Conservation (phyloP, 371 early-diverging fungal species). For the Hamiltosporidium magnivora region DNA sequence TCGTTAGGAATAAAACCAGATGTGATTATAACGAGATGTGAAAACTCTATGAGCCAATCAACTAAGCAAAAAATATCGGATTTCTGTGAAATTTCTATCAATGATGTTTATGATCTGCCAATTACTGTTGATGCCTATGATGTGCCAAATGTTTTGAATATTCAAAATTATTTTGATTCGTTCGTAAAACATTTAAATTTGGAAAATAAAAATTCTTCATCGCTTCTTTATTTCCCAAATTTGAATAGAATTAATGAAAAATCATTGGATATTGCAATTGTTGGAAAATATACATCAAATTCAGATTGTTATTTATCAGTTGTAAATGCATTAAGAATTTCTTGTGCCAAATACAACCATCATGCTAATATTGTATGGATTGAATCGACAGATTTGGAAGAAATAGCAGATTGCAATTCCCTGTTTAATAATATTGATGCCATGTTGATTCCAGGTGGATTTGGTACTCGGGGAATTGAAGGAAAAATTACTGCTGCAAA, state of each 20-base stretch:
- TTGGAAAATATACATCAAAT: slow-evolving; percentile 83
- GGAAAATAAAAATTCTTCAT: background rate
- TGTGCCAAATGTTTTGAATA: slow-evolving; percentile 73
- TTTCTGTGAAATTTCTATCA: slow-evolving; percentile 83
- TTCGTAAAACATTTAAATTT: slow-evolving; percentile 64
- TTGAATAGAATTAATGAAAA: background rate
- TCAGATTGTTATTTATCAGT: slow-evolving; percentile 90
- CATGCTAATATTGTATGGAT: slow-evolving; percentile 70
- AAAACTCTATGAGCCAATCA: slow-evolving; percentile 64
- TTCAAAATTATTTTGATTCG: slow-evolving; percentile 66
- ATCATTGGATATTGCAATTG: slow-evolving; percentile 73
- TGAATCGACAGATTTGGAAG: slow-evolving; percentile 70
- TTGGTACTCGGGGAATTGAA: slow-evolving; percentile 85
- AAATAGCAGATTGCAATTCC: slow-evolving; percentile 61
- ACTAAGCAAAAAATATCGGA: slow-evolving; percentile 80
- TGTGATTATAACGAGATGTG: slow-evolving; percentile 81
- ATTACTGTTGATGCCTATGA: slow-evolving; percentile 85
- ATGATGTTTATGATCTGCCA: slow-evolving; percentile 76
- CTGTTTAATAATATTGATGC: slow-evolving; percentile 59
- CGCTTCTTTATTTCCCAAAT: background rate
- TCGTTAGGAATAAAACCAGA: slow-evolving; percentile 87
- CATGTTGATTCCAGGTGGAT: slow-evolving; percentile 97
- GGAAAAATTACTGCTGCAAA: slow-evolving; percentile 86
- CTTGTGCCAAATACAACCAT: slow-evolving; percentile 66
- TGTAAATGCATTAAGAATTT: slow-evolving; percentile 81